Percentiles rank a stretch among this genome's conserved stretches.
Evolutionary conservation across 2,329 filamentous ascomycete species (phyloP).

Genomic region (Claviceps paspali): DNA sequence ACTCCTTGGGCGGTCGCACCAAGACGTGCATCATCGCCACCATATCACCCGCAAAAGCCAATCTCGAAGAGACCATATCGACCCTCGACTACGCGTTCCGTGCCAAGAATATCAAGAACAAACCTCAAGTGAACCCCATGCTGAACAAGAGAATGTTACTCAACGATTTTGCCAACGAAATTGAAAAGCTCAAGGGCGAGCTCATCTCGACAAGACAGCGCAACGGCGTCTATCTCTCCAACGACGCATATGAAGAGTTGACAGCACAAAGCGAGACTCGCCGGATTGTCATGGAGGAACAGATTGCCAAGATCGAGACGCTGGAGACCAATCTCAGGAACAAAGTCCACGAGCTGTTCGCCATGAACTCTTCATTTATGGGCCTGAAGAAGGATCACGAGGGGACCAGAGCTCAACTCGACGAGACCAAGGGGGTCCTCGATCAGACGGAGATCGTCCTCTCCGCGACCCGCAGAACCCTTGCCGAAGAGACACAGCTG

Average conservation of each 20-base stretch:
- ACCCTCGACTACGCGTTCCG: conserved; percentile 96
- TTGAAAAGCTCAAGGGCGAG: conserved; percentile 88
- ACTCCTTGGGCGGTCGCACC: conserved; percentile 85
- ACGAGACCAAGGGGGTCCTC: conserved; percentile 66
- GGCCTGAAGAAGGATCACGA: conserved; percentile 84
- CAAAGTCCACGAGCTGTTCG: conserved; percentile 85
- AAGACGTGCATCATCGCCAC: conserved; percentile 99
- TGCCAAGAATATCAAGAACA: conserved; percentile 97
- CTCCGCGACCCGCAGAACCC: conserved; percentile 54
- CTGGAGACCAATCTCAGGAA: conserved; percentile 83
- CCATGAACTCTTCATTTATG: conserved; percentile 74
- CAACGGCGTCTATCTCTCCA: conserved; percentile 87
- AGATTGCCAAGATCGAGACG: conserved; percentile 79
- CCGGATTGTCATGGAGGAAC: conserved; percentile 81
- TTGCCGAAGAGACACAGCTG: conserved; percentile 66
- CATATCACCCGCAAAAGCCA: conserved; percentile 84
- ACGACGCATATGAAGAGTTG: conserved; percentile 81
- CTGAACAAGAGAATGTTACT: conserved; percentile 88
- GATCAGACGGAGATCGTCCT: conserved; percentile 81
- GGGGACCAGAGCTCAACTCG: conserved; percentile 51
- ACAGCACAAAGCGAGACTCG: conserved; percentile 84
- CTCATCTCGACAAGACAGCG: conserved; percentile 83
- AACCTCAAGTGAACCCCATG: conserved; percentile 84
- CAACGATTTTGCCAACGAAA: conserved; percentile 78
- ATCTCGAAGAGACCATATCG: conserved; percentile 94